Percentiles rank a stretch among this genome's conserved stretches.
Conservation (phyloP, 179 eudicot species). For the Spergularia azorica region DNA sequence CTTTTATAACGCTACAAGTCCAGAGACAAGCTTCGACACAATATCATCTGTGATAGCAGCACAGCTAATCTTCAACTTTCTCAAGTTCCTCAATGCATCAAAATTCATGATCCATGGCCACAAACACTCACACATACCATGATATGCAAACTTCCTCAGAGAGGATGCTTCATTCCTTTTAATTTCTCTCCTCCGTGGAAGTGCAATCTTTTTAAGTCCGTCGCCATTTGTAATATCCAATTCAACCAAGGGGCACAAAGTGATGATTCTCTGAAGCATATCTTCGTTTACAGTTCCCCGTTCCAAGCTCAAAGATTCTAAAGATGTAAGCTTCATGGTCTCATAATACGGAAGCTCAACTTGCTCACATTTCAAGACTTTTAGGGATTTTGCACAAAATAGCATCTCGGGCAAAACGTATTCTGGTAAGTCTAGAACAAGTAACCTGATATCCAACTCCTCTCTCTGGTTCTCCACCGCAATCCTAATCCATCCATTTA, state of each 20-base stretch:
- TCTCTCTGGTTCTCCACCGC: background rate
- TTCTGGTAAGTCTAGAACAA: background rate
- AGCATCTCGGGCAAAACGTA: background rate
- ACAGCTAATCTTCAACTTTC: background rate
- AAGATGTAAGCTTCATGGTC: background rate
- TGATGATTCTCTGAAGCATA: constrained; percentile 5
- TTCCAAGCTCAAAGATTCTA: background rate
- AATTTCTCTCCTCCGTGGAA: background rate
- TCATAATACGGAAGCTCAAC: background rate
- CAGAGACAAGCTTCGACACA: background rate
- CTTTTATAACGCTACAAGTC: background rate
- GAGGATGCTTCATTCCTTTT: background rate
- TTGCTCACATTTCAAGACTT: background rate
- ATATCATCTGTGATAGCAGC: background rate
- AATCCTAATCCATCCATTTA: background rate
- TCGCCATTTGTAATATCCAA: background rate
- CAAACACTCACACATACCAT: no score
- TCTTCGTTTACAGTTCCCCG: background rate
- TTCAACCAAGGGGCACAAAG: background rate
- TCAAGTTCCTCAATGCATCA: constrained; percentile 7
- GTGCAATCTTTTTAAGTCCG: background rate
- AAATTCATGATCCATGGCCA: constrained; percentile 1
- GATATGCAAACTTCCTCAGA: background rate
- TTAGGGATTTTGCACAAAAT: background rate
- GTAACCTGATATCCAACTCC: background rate